Evolutionary conservation across 345 rosid species (phyloP).

Genomic region (Syzygium aqueum): DNA sequence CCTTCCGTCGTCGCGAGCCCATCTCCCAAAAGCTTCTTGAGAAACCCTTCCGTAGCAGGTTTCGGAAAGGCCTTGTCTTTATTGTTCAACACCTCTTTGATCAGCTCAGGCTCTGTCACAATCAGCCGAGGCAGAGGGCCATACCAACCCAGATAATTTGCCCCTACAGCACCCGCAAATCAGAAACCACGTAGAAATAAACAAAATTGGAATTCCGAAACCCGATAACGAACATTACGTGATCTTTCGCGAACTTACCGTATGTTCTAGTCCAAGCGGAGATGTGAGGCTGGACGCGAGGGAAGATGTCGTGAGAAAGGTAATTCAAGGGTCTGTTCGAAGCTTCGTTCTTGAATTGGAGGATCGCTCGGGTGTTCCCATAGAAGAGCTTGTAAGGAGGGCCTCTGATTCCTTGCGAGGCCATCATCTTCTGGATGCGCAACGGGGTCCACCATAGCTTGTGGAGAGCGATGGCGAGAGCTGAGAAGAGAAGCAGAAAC

Average conservation of each 20-base stretch:
- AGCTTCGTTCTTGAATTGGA: not conserved
- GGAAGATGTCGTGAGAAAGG: constrained; percentile 12
- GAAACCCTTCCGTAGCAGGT: not conserved
- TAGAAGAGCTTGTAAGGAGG: constrained; percentile 13
- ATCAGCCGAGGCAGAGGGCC: constrained; percentile 26
- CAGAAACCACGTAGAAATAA: not conserved
- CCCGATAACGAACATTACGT: not conserved
- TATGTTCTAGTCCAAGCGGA: constrained; percentile 16
- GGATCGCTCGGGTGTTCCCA: constrained; percentile 8
- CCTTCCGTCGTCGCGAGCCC: constrained; percentile 22
- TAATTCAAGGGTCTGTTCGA: constrained; percentile 1
- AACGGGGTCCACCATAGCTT: constrained; percentile 20
- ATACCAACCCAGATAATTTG: constrained; percentile 23
- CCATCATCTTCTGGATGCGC: constrained; percentile 2
- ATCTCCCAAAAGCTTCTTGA: constrained; percentile 20
- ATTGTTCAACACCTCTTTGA: constrained; percentile 30
- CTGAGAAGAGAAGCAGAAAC: not conserved
- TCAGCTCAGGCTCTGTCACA: constrained; percentile 23
- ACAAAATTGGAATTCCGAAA: not conserved
- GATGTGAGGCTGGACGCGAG: constrained; percentile 14
- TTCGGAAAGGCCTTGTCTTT: constrained; percentile 14
- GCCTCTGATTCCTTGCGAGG: constrained; percentile 15
- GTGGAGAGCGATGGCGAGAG: constrained; percentile 6
- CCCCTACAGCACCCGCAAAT: constrained; percentile 7
- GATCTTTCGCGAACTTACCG: not conserved